phyloP scores from a whole-genome alignment of 2,329 filamentous ascomycete species.

The Penicillium sclerotigenum region DNA sequence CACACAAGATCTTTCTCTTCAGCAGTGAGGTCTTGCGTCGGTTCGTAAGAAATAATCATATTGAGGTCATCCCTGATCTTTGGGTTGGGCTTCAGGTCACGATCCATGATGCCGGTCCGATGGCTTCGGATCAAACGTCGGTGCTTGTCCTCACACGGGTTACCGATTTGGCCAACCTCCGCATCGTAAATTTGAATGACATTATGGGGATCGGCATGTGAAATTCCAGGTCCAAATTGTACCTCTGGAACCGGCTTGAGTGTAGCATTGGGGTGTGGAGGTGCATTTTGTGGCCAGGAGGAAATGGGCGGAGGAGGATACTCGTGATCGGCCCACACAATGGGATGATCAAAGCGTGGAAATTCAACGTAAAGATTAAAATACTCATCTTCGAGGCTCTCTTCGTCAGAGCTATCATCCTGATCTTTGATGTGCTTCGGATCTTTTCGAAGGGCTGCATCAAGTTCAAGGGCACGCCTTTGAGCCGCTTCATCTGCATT shows the following conservation, averaged over 20 bases:
- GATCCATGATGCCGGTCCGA: slow-evolving; percentile 88
- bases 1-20: slow-evolving; percentile 96
- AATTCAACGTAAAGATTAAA: slow-evolving; percentile 89
- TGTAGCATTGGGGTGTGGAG: slow-evolving; percentile 65
- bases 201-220: slow-evolving; percentile 56
- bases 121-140: slow-evolving; percentile 86
- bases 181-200: slow-evolving; percentile 89
- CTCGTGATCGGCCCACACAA: slow-evolving; percentile 92
- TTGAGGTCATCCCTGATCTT: slow-evolving; percentile 94
- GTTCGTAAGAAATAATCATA: slow-evolving; percentile 84
- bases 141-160: slow-evolving; percentile 94
- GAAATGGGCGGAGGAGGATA: slow-evolving; percentile 84
- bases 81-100: slow-evolving; percentile 92
- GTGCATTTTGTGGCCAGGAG: slow-evolving; percentile 62
- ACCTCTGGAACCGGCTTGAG: slow-evolving; percentile 82
- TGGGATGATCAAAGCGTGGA: slow-evolving; percentile 89
- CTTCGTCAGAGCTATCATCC: slow-evolving; percentile 38
- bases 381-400: slow-evolving; percentile 54
- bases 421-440: slow-evolving; percentile 38
- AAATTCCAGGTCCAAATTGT: slow-evolving; percentile 84
- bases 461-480: slow-evolving; percentile 49
- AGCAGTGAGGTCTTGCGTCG: slow-evolving; percentile 78
- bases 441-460: slow-evolving; percentile 21
- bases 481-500: slow-evolving; percentile 63
- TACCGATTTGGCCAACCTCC: slow-evolving; percentile 82